phyloP scores from a whole-genome alignment of 2,329 filamentous ascomycete species.

The Capronia epimyces region DNA sequence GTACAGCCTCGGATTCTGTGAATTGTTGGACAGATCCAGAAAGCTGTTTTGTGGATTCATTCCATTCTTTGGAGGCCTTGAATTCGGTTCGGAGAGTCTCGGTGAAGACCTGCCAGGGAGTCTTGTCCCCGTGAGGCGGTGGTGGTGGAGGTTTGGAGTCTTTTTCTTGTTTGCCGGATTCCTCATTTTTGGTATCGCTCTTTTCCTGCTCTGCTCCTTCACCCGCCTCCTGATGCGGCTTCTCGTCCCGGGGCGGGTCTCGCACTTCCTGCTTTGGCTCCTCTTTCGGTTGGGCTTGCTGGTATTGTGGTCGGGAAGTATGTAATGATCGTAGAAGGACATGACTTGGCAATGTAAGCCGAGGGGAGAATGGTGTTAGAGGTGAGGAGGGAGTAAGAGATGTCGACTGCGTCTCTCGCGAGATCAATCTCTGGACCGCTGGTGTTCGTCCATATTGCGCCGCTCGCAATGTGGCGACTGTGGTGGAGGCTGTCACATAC shows the following conservation, averaged over 20 bases:
- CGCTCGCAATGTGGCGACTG: constrained; percentile 21
- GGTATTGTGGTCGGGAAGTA: constrained; percentile 18
- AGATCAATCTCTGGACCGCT: constrained; percentile 21
- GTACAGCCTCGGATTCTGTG: constrained; percentile 84
- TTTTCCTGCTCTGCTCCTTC: constrained; percentile 24
- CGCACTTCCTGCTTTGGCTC: constrained; percentile 28
- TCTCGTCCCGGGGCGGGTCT: constrained; percentile 26
- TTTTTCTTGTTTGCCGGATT: constrained; percentile 40
- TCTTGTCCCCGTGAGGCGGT: constrained; percentile 96
- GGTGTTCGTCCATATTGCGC: constrained; percentile 25
- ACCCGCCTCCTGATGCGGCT: constrained; percentile 40
- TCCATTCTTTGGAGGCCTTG: constrained; percentile 97
- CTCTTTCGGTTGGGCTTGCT: constrained; percentile 28
- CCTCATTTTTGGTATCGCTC: constrained; percentile 40
- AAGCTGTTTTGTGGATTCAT: constrained; percentile 94
- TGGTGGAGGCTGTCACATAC: constrained; percentile 25
- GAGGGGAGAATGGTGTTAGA: constrained; percentile 13
- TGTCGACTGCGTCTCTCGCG: not conserved
- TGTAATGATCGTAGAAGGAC: constrained; percentile 24
- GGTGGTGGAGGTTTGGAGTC: constrained; percentile 65
- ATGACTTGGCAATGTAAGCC: constrained; percentile 11
- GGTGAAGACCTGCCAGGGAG: constrained; percentile 96
- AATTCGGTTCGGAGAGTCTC: constrained; percentile 94
- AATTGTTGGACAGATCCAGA: constrained; percentile 85
- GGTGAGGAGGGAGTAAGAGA: constrained; percentile 6